phyloP scores from a whole-genome alignment of 345 rosid genomes.

The Pelargonium nanum region DNA sequence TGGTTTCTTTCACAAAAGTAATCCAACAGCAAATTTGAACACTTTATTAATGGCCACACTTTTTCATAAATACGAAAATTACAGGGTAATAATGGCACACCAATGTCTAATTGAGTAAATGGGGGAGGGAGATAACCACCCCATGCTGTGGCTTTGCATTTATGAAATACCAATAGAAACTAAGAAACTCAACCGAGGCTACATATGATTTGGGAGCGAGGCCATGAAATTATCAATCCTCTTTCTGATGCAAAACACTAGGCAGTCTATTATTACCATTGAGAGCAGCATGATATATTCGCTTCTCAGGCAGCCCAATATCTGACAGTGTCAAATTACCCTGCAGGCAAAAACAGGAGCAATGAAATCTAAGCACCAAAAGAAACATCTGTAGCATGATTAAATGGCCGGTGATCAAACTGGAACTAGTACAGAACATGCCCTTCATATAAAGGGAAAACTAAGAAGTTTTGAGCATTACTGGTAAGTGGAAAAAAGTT shows the following conservation, averaged over 20 bases:
- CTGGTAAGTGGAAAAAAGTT: not conserved
- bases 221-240: slow-evolving; percentile 71
- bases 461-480: not conserved
- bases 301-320: slow-evolving; percentile 89
- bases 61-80: slow-evolving; percentile 10
- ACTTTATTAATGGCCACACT: slow-evolving; percentile 11
- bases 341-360: slow-evolving; percentile 34
- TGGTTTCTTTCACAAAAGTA: slow-evolving; percentile 2
- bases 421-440: no score
- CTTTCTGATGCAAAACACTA: slow-evolving; percentile 96
- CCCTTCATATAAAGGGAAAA: no score
- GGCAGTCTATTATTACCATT: slow-evolving; percentile 97
- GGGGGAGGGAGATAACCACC: slow-evolving; percentile 10
- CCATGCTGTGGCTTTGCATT: slow-evolving; percentile 17
- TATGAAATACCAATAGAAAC: slow-evolving; percentile 20
- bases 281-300: slow-evolving; percentile 93
- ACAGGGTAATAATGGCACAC: slow-evolving; percentile 19
- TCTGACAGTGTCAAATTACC: slow-evolving; percentile 70
- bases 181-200: slow-evolving; percentile 29
- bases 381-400: not conserved
- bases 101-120: slow-evolving; percentile 9
- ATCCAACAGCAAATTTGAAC: slow-evolving; percentile 13
- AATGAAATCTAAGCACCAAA: not conserved
- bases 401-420: not conserved
- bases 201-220: slow-evolving; percentile 35